These are phyloP conservation scores for Halenospora varia DNA, from an alignment of 495 filamentous ascomycete genomes.

Conservation along the genomic window DNA sequence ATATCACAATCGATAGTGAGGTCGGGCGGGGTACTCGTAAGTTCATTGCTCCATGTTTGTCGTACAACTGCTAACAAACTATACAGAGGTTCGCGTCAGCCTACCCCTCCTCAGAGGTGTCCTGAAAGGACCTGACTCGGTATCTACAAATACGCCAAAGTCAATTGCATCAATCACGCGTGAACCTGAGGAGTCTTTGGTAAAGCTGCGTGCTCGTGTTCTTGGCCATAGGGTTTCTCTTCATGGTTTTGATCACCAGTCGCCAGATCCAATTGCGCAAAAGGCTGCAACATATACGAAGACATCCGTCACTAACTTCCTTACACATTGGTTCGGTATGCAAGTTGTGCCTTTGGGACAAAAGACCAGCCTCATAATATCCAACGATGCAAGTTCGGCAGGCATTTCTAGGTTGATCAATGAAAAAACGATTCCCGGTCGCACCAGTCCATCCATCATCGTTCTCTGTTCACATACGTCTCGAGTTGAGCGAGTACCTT, in stretches of 20 bases:
- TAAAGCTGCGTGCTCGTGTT: constrained; percentile 7
- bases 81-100: constrained; percentile 20
- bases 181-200: constrained; percentile 19
- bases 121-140: constrained; percentile 14
- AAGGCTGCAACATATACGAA: no score
- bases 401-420: constrained; percentile 1
- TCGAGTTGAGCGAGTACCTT: constrained; percentile 7
- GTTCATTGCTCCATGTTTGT: neutral
- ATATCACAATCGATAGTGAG: constrained; percentile 48
- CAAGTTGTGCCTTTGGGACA: constrained; percentile 15
- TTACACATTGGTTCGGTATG: constrained; percentile 23
- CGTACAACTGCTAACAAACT: neutral
- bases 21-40: constrained; percentile 23
- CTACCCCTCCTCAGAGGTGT: constrained; percentile 22
- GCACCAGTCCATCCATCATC: constrained; percentile 12
- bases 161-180: constrained; percentile 7
- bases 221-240: constrained; percentile 17
- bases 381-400: constrained; percentile 15
- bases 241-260: constrained; percentile 20
- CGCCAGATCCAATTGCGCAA: constrained; percentile 9
- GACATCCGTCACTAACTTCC: constrained; percentile 17
- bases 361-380: constrained; percentile 14
- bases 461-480: constrained; percentile 22
- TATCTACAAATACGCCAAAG: neutral
- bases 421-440: neutral